A percentile compares a stretch with the other conserved stretches of the same genome.
phyloP scores from a whole-genome alignment of 805 yeast species.

The Sugiyamaella americana region DNA sequence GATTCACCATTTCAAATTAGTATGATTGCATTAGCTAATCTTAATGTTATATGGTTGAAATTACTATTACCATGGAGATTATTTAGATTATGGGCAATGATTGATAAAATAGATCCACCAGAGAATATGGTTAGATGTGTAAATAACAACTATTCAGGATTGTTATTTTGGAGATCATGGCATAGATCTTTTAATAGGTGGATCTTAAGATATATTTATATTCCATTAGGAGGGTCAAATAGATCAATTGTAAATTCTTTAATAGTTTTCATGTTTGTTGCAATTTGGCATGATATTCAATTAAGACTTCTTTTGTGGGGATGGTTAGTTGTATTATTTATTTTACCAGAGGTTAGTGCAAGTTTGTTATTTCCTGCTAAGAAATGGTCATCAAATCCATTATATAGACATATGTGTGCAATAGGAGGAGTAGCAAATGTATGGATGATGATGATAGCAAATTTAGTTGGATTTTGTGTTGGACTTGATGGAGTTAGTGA shows the following conservation, averaged over 20 bases:
- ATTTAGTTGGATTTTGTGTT: constrained; percentile 87
- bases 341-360: constrained; percentile 76
- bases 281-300: constrained; percentile 97
- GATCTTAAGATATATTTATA: constrained; percentile 80
- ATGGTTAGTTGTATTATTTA: constrained; percentile 81
- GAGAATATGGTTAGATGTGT: constrained; percentile 97
- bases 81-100: constrained; percentile 84
- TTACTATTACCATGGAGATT: constrained; percentile 92
- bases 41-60: constrained; percentile 90
- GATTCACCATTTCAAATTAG: constrained; percentile 89
- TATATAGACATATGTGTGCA: constrained; percentile 81
- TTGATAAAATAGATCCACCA: constrained; percentile 95
- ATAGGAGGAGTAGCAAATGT: constrained; percentile 83
- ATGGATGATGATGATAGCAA: constrained; percentile 98
- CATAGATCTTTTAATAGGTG: constrained; percentile 90
- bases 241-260: constrained; percentile 70
- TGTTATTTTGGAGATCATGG: constrained; percentile 99
- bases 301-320: constrained; percentile 88
- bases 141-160: constrained; percentile 86
- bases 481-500: constrained; percentile 78
- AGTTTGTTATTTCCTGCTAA: constrained; percentile 37
- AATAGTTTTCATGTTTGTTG: constrained; percentile 90
- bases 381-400: constrained; percentile 41
- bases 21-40: constrained; percentile 87
- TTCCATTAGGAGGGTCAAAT: constrained; percentile 82